A percentile compares a stretch with the other conserved stretches of the same genome.
These are phyloP conservation scores for Taphrina deformans DNA, from an alignment of 1,139 yeast genomes.

Conservation along the genomic window DNA sequence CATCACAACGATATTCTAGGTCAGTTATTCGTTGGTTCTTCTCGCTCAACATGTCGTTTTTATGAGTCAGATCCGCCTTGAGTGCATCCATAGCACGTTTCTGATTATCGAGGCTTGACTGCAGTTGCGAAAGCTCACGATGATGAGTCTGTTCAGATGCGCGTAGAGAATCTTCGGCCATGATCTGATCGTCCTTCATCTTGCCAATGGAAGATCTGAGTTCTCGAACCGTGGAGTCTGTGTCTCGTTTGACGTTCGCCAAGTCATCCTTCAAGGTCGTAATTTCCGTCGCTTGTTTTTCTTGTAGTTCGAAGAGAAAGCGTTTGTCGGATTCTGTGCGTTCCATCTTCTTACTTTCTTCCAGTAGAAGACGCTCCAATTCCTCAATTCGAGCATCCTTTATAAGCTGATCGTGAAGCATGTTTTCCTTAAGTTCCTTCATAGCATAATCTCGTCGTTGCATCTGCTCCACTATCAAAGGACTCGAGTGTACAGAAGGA, in stretches of 20 bases:
- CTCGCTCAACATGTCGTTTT: constrained; percentile 19
- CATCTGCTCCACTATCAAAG: background rate
- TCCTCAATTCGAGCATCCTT: constrained; percentile 24
- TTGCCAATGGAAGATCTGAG: constrained; percentile 38
- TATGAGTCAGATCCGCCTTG: constrained; percentile 29
- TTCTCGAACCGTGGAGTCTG: constrained; percentile 40
- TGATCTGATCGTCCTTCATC: constrained; percentile 36
- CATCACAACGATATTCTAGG: constrained; percentile 48
- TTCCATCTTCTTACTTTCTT: constrained; percentile 37
- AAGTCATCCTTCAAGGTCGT: constrained; percentile 43
- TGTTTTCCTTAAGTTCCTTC: constrained; percentile 12
- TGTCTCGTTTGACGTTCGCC: constrained; percentile 40
- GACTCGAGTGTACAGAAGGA: background rate
- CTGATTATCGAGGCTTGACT: constrained; percentile 38
- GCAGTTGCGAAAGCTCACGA: constrained; percentile 38
- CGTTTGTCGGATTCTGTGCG: constrained; percentile 48
- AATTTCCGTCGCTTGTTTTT: constrained; percentile 45
- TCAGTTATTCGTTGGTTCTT: constrained; percentile 38
- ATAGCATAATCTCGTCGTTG: constrained; percentile 11
- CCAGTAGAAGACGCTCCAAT: constrained; percentile 16
- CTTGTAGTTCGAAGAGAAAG: constrained; percentile 50
- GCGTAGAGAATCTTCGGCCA: constrained; percentile 37
- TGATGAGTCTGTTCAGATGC: constrained; percentile 34
- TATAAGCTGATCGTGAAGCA: constrained; percentile 10
- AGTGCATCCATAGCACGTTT: constrained; percentile 36